These are phyloP conservation scores for Saxophila tyrrhenica DNA, from an alignment of 495 filamentous ascomycete genomes.

Conservation along the genomic window DNA sequence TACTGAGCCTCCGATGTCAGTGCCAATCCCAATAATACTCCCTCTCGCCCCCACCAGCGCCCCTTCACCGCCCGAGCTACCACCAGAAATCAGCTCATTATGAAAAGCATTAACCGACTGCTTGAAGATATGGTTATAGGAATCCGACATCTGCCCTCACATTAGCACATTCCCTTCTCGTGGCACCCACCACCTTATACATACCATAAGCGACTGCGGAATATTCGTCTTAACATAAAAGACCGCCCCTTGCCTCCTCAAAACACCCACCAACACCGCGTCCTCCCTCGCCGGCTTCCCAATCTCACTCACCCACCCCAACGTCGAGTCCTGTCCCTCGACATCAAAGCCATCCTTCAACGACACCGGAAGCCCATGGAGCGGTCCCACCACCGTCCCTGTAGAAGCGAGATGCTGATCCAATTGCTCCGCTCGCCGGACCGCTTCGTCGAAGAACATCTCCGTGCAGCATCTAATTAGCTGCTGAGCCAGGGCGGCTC, in stretches of 20 bases:
- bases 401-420: constrained; percentile 24
- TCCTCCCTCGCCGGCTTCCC: constrained; percentile 12
- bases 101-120: constrained; percentile 45
- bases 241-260: constrained; percentile 38
- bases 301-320: constrained; percentile 3
- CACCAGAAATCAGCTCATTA: constrained; percentile 22
- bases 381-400: constrained; percentile 26
- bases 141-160: constrained; percentile 33
- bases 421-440: constrained; percentile 24
- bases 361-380: constrained; percentile 35
- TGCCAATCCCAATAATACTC: constrained; percentile 28
- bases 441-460: constrained; percentile 30
- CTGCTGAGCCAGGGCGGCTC: constrained; percentile 33
- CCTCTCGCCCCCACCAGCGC: constrained; percentile 38
- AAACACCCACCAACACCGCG: constrained; percentile 22
- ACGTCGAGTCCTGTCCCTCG: constrained; percentile 19
- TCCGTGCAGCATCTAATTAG: constrained; percentile 35
- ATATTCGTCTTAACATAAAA: constrained; percentile 45
- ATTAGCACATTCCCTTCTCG: neutral
- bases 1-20: constrained; percentile 28
- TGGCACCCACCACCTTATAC: constrained; percentile 26
- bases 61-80: constrained; percentile 50
- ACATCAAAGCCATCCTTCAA: constrained; percentile 33
- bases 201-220: constrained; percentile 45
- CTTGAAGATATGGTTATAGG: constrained; percentile 46